Evolutionary conservation across 1,139 yeast species (phyloP).

Genomic region (Lodderomyces beijingensis): DNA sequence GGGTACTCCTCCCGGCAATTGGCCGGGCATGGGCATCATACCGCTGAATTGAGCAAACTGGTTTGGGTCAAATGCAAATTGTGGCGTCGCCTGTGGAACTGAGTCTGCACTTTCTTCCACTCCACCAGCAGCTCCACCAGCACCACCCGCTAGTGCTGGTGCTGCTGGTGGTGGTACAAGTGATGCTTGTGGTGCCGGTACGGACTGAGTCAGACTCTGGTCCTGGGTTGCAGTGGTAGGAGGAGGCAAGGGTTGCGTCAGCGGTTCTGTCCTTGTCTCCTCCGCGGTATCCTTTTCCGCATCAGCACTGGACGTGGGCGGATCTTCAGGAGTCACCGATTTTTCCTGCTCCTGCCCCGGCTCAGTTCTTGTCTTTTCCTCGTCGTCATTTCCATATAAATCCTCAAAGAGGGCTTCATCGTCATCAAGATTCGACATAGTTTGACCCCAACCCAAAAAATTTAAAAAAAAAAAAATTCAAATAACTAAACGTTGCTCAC

Average conservation of each 20-base stretch:
- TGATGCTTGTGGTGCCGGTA: constrained; percentile 3
- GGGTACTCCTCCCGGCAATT: constrained; percentile 6
- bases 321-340: too few relatives aligned
- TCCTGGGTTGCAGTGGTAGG: constrained; percentile 7
- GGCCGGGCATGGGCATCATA: constrained; percentile 15
- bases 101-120: too few relatives aligned
- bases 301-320: too few relatives aligned
- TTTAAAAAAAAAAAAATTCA: constrained; percentile 6
- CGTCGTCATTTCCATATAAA: constrained; percentile 44
- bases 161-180: constrained; percentile 5
- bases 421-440: constrained; percentile 66
- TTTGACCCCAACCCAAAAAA: constrained; percentile 5
- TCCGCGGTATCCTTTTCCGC: constrained; percentile 6
- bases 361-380: constrained; percentile 7
- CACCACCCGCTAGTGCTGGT: too few relatives aligned
- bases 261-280: constrained; percentile 3
- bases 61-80: constrained; percentile 10
- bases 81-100: constrained; percentile 5
- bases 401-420: constrained; percentile 85
- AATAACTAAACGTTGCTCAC: too few relatives aligned
- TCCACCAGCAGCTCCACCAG: constrained; percentile 2
- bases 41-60: constrained; percentile 14
- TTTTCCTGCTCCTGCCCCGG: neutral
- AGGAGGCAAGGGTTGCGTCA: constrained; percentile 1
- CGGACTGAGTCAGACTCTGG: constrained; percentile 2